These are phyloP conservation scores for Meyerozyma smithsonii DNA, from an alignment of 1,139 yeast genomes.

Conservation along the genomic window DNA sequence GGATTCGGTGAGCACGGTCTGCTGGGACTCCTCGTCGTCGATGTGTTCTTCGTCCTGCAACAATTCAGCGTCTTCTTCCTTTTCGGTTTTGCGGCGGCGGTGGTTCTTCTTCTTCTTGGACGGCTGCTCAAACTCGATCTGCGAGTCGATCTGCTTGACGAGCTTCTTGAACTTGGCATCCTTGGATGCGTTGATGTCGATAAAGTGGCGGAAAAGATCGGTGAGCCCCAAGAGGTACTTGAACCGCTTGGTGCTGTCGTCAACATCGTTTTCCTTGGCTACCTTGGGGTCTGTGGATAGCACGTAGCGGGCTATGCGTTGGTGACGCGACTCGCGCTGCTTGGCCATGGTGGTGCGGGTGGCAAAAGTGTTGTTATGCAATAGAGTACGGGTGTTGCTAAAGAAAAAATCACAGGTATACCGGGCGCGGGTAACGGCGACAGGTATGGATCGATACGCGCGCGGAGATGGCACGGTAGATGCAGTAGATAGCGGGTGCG, in stretches of 20 bases:
- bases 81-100: slow-evolving; percentile 66
- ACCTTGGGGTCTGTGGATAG: slow-evolving; percentile 41
- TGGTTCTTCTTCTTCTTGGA: slow-evolving; percentile 8
- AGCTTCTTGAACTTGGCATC: slow-evolving; percentile 62
- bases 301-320: slow-evolving; percentile 9
- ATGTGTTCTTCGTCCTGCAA: slow-evolving; percentile 67
- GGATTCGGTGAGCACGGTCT: slow-evolving; percentile 69
- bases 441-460: neutral
- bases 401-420: neutral
- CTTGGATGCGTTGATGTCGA: slow-evolving; percentile 72
- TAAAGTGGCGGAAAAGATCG: slow-evolving; percentile 82
- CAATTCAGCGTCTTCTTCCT: slow-evolving; percentile 89
- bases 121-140: slow-evolving; percentile 18
- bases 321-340: neutral
- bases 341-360: neutral
- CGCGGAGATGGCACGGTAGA: neutral
- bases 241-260: slow-evolving; percentile 75
- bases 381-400: neutral
- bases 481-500: neutral
- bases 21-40: slow-evolving; percentile 42
- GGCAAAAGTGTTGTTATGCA: too few species aligned
- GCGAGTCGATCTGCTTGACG: slow-evolving; percentile 50
- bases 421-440: slow-evolving; percentile 1
- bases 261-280: slow-evolving; percentile 53
- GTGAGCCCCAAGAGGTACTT: slow-evolving; percentile 78